A percentile compares a stretch with the other conserved stretches of the same genome.
Conservation (phyloP, 2,329 filamentous ascomycete species). For the Onygena corvina region DNA sequence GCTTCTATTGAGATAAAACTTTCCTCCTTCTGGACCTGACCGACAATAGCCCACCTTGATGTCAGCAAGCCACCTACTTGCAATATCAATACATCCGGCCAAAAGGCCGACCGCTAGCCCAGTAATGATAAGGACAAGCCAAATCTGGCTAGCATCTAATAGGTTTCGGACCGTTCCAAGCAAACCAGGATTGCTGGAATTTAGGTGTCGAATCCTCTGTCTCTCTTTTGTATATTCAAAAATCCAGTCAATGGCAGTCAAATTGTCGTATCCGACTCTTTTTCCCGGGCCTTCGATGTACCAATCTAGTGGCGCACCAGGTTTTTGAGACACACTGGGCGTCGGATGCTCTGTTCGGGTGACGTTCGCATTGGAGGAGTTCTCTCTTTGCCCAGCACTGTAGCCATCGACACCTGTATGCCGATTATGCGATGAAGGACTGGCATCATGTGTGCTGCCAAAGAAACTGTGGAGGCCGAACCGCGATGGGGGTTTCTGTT, state of each 20-base stretch:
- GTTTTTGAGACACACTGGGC: constrained; percentile 27
- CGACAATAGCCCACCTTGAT: constrained; percentile 82
- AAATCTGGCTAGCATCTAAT: constrained; percentile 78
- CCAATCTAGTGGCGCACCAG: constrained; percentile 54
- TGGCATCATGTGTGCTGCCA: constrained; percentile 17
- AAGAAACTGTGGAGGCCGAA: constrained; percentile 33
- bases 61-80: constrained; percentile 86
- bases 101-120: constrained; percentile 73
- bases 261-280: constrained; percentile 85
- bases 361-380: constrained; percentile 16
- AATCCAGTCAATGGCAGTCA: constrained; percentile 98
- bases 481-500: constrained; percentile 29
- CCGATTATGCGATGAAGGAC: background rate
- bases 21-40: constrained; percentile 62
- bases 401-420: constrained; percentile 12
- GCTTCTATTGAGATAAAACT: constrained; percentile 77
- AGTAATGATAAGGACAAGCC: constrained; percentile 76
- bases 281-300: constrained; percentile 78
- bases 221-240: constrained; percentile 97
- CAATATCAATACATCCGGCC: constrained; percentile 79
- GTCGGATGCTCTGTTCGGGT: constrained; percentile 20
- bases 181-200: constrained; percentile 56
- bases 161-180: constrained; percentile 61
- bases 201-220: constrained; percentile 67
- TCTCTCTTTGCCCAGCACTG: constrained; percentile 15